Conservation (phyloP, 192 early-diverging fungal genomes). For the Radiomyces spectabilis region DNA sequence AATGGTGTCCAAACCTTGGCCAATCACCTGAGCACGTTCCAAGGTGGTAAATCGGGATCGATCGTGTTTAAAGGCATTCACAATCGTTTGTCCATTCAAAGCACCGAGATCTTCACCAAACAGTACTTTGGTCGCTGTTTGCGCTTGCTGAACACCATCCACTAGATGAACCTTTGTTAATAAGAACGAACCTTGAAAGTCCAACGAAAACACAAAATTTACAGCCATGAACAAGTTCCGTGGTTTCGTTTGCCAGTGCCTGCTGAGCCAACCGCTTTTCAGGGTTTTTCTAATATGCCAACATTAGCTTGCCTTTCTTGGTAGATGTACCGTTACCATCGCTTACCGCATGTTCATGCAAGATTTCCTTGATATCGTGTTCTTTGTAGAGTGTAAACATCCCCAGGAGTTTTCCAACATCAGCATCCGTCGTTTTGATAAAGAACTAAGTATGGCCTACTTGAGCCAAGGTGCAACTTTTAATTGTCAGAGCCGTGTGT, state of each 20-base stretch:
- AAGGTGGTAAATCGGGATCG: conserved; percentile 43
- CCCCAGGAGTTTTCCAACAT: conserved; percentile 65
- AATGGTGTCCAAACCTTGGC: conserved; percentile 49
- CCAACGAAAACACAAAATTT: not conserved
- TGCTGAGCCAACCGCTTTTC: conserved; percentile 68
- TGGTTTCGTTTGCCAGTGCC: conserved; percentile 73
- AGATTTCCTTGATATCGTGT: conserved; percentile 48
- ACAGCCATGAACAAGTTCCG: conserved; percentile 85
- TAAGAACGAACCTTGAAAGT: not conserved
- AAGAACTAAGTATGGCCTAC: conserved; percentile 78
- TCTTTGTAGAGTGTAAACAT: conserved; percentile 77
- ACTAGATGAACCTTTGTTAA: conserved; percentile 24
- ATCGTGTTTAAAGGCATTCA: conserved; percentile 68
- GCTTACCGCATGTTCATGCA: conserved; percentile 59
- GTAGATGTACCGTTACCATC: too few relatives aligned
- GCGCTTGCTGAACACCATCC: conserved; percentile 51
- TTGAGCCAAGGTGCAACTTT: too few relatives aligned
- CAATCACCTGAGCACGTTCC: conserved; percentile 28
- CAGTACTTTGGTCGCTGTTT: conserved; percentile 65
- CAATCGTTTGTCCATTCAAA: conserved; percentile 48
- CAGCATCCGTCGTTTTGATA: conserved; percentile 72
- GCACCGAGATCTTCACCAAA: conserved; percentile 55
- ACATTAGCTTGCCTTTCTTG: not conserved
- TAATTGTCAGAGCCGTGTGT: too few relatives aligned
- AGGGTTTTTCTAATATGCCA: conserved; percentile 36